phyloP scores from a whole-genome alignment of 345 rosid species.

The Brassica nigra region DNA sequence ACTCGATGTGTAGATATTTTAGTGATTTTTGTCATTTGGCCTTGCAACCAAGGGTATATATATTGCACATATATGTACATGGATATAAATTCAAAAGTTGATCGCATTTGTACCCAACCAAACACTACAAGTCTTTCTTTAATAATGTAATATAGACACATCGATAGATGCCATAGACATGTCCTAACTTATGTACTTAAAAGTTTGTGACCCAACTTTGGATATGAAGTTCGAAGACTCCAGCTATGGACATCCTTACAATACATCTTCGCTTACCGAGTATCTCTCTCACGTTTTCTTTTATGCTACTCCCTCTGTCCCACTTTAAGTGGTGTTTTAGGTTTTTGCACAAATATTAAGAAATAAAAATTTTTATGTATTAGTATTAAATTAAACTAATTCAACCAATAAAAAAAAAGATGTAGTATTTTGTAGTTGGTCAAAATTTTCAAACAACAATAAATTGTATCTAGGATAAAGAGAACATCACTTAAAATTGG shows the following conservation, averaged over 20 bases:
- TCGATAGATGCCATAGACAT: slow-evolving; percentile 18
- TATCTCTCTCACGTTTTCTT: neutral
- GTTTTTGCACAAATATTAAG: too few relatives aligned
- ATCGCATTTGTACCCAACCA: slow-evolving; percentile 33
- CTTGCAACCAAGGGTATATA: slow-evolving; percentile 33
- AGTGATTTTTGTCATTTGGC: slow-evolving; percentile 27
- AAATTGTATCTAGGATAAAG: too few relatives aligned
- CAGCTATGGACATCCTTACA: slow-evolving; percentile 27
- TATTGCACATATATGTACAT: slow-evolving; percentile 15
- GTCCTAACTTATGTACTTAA: slow-evolving; percentile 1
- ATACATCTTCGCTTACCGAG: neutral
- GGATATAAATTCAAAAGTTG: slow-evolving; percentile 28
- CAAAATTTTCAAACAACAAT: too few relatives aligned
- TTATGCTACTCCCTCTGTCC: neutral
- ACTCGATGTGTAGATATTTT: slow-evolving; percentile 18
- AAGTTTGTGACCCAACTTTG: slow-evolving; percentile 34
- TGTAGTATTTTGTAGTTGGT: too few relatives aligned
- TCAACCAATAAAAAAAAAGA: too few relatives aligned
- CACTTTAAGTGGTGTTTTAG: too few relatives aligned
- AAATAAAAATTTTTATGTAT: too few relatives aligned
- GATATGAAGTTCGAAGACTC: slow-evolving; percentile 31
- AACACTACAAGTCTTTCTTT: slow-evolving; percentile 18
- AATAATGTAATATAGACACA: neutral
- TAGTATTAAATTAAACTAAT: too few relatives aligned
- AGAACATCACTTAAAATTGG: too few relatives aligned